Evolutionary conservation across 2,329 filamentous ascomycete species (phyloP).

Genomic region (Alternaria sp.): DNA sequence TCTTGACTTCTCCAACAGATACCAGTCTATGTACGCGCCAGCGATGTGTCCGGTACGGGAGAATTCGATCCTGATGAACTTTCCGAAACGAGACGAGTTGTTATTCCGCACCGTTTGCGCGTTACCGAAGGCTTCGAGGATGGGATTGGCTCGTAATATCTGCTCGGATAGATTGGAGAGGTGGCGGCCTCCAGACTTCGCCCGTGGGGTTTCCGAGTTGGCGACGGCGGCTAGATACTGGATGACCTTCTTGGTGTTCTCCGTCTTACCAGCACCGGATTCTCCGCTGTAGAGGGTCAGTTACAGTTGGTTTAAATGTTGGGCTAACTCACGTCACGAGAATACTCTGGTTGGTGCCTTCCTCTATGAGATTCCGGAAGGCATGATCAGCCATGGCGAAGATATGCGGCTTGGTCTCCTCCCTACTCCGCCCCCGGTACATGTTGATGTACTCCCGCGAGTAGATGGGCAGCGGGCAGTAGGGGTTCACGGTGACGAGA

Average conservation of each 20-base stretch:
- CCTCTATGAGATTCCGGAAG: slow-evolving; percentile 92
- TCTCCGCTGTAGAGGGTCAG: slow-evolving; percentile 67
- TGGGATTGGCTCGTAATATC: slow-evolving; percentile 94
- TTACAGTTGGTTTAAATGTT: background rate
- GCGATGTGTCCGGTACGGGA: slow-evolving; percentile 85
- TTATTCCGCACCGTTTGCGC: slow-evolving; percentile 98
- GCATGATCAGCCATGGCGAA: slow-evolving; percentile 98
- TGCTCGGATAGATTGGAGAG: slow-evolving; percentile 93
- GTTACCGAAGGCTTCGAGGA: slow-evolving; percentile 97
- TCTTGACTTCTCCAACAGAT: slow-evolving; percentile 95
- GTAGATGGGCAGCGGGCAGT: slow-evolving; percentile 93
- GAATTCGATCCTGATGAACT: slow-evolving; percentile 98
- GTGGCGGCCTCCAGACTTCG: slow-evolving; percentile 66
- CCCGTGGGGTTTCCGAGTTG: slow-evolving; percentile 73
- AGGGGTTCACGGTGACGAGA: slow-evolving; percentile 95
- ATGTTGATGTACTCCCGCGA: slow-evolving; percentile 96
- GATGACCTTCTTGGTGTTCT: slow-evolving; percentile 99
- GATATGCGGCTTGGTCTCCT: slow-evolving; percentile 96
- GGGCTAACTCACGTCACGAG: slow-evolving; percentile 73
- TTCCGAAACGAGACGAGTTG: slow-evolving; percentile 97
- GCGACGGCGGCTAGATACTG: slow-evolving; percentile 97
- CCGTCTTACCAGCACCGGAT: slow-evolving; percentile 96
- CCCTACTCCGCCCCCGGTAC: slow-evolving; percentile 89
- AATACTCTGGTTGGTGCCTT: slow-evolving; percentile 96
- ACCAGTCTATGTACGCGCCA: slow-evolving; percentile 98